Conservation (phyloP, 2,329 filamentous ascomycete species). For the Clonostachys solani region DNA sequence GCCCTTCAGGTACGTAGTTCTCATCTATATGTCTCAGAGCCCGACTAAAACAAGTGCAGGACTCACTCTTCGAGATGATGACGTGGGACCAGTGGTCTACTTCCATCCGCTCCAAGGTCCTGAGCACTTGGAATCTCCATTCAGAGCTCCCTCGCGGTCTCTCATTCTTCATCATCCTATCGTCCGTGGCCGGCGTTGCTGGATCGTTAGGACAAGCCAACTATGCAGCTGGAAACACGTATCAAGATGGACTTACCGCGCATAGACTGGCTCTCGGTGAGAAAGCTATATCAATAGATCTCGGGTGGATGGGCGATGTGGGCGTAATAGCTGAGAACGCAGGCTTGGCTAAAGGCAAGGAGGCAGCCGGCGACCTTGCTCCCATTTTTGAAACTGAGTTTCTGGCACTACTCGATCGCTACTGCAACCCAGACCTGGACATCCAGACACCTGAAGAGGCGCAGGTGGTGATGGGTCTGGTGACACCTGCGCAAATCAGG, state of each 20-base stretch:
- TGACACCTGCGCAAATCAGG: not conserved
- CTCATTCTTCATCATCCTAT: constrained; percentile 23
- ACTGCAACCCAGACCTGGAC: not conserved
- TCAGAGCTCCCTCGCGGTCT: constrained; percentile 15
- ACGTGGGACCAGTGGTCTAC: constrained; percentile 22
- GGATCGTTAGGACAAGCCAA: constrained; percentile 26
- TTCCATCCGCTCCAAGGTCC: constrained; percentile 20
- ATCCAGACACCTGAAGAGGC: not conserved
- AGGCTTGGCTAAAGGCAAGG: constrained; percentile 2
- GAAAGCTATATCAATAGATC: constrained; percentile 5
- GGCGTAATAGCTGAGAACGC: constrained; percentile 36
- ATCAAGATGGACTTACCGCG: constrained; percentile 12
- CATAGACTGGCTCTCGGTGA: not conserved
- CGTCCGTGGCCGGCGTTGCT: constrained; percentile 14
- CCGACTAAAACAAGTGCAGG: constrained; percentile 7
- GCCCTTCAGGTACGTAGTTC: constrained; percentile 4
- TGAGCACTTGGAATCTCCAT: constrained; percentile 17
- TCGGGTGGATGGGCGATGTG: constrained; percentile 12
- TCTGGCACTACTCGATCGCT: not conserved
- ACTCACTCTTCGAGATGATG: constrained; percentile 26
- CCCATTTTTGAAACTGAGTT: not conserved
- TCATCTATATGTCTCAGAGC: not conserved
- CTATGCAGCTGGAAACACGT: constrained; percentile 35
- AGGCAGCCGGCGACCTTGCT: too few relatives aligned
- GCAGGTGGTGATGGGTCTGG: not conserved